These are phyloP conservation scores for Dryas integrifolia DNA, from an alignment of 331 rosid genomes.

Conservation along the genomic window DNA sequence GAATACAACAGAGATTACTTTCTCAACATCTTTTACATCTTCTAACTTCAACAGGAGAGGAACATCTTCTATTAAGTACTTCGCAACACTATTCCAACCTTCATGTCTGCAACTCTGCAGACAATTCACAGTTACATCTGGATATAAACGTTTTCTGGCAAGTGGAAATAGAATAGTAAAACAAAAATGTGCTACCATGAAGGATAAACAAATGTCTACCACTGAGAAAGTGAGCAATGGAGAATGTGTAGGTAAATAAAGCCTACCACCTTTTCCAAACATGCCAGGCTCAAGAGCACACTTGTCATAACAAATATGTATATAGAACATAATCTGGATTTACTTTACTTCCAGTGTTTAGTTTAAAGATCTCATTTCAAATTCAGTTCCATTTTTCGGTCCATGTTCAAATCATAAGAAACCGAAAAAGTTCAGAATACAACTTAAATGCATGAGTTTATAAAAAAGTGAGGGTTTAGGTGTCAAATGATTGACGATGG, in stretches of 20 bases:
- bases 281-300: background rate
- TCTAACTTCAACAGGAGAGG: conserved; percentile 58
- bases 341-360: background rate
- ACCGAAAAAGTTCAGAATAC: background rate
- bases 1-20: conserved; percentile 53
- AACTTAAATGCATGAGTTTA: background rate
- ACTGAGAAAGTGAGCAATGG: background rate
- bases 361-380: conserved; percentile 1
- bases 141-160: conserved; percentile 17
- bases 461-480: background rate
- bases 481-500: background rate
- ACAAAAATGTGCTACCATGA: background rate
- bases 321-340: background rate
- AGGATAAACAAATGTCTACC: background rate
- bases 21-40: conserved; percentile 54
- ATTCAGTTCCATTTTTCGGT: background rate
- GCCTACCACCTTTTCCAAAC: conserved; percentile 2
- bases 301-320: background rate
- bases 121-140: conserved; percentile 25
- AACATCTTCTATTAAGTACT: conserved; percentile 63
- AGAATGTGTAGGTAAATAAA: background rate
- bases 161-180: conserved; percentile 8
- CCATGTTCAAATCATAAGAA: background rate
- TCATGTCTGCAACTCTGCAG: conserved; percentile 88
- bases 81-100: conserved; percentile 64